Conservation (phyloP, 768 basidiomycete genomes). For the Phanerochaete sordida region DNA sequence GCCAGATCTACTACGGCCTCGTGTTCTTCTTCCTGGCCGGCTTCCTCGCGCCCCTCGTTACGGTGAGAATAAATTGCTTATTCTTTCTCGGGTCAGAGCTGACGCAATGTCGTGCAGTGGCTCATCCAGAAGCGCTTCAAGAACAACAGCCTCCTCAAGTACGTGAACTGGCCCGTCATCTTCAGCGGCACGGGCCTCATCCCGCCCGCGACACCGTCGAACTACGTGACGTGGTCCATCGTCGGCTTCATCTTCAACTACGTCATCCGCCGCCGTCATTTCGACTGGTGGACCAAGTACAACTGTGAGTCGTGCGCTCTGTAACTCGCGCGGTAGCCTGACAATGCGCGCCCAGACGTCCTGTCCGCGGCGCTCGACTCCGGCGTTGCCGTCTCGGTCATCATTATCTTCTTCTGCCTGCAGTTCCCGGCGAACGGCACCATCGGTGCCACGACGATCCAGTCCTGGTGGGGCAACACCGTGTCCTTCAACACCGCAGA, state of each 20-base stretch:
- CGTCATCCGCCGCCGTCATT: constrained; percentile 61
- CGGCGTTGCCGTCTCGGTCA: constrained; percentile 62
- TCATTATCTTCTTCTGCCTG: constrained; percentile 64
- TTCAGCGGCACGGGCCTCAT: constrained; percentile 68
- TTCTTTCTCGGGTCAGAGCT: no score
- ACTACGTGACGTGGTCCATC: constrained; percentile 79
- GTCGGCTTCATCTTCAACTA: constrained; percentile 80
- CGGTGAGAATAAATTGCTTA: no score
- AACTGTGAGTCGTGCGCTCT: constrained; percentile 48
- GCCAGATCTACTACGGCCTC: constrained; percentile 59
- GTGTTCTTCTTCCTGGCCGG: constrained; percentile 79
- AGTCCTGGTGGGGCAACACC: constrained; percentile 37
- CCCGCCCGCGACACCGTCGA: constrained; percentile 83
- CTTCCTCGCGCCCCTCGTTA: constrained; percentile 51
- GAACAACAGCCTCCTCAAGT: constrained; percentile 65
- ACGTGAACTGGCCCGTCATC: constrained; percentile 45
- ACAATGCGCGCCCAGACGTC: constrained; percentile 45
- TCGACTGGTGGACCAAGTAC: constrained; percentile 78
- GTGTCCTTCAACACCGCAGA: constrained; percentile 31
- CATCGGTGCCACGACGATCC: constrained; percentile 30
- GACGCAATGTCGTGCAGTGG: not conserved
- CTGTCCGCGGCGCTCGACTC: constrained; percentile 75
- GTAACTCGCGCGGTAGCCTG: not conserved
- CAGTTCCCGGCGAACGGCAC: constrained; percentile 32
- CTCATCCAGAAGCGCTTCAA: constrained; percentile 51